Percentiles rank a stretch among this genome's conserved stretches.
Conservation (phyloP, 495 filamentous ascomycete genomes). For the Penicillium desertorum region DNA sequence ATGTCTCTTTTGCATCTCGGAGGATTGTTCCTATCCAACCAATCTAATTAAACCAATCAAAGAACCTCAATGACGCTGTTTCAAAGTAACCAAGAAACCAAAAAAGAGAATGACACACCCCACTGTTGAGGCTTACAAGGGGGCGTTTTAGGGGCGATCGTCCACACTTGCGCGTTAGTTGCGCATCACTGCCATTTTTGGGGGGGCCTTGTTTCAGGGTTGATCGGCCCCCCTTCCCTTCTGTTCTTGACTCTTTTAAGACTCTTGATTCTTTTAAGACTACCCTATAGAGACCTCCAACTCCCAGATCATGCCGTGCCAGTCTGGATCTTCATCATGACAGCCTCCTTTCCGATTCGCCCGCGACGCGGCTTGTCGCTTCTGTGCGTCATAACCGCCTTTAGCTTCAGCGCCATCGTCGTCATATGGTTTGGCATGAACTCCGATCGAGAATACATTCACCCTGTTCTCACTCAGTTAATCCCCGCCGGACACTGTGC, state of each 20-base stretch:
- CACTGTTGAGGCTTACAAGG: neutral
- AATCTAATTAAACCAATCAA: neutral
- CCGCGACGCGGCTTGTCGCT: constrained; percentile 28
- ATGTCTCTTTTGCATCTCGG: neutral
- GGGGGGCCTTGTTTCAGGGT: neutral
- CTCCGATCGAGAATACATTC: constrained; percentile 39
- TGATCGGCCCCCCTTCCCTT: neutral
- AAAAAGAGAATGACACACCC: constrained; percentile 1
- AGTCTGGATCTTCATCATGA: constrained; percentile 22
- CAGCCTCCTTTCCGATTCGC: constrained; percentile 27
- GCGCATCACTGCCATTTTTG: neutral
- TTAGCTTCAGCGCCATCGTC: constrained; percentile 23
- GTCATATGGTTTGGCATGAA: constrained; percentile 44
- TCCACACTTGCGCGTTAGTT: neutral
- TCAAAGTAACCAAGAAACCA: neutral
- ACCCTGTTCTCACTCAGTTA: constrained; percentile 40
- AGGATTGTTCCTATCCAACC: neutral
- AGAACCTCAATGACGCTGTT: neutral
- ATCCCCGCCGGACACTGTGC: constrained; percentile 45
- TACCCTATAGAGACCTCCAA: neutral
- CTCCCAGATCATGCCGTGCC: constrained; percentile 18
- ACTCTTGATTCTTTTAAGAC: neutral
- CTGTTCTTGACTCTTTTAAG: neutral
- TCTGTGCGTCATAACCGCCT: constrained; percentile 24
- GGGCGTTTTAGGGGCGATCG: constrained; percentile 5